Base-by-base conservation (phyloP, 768 basidiomycete species). In the Leccinum rimulosum region DNA sequence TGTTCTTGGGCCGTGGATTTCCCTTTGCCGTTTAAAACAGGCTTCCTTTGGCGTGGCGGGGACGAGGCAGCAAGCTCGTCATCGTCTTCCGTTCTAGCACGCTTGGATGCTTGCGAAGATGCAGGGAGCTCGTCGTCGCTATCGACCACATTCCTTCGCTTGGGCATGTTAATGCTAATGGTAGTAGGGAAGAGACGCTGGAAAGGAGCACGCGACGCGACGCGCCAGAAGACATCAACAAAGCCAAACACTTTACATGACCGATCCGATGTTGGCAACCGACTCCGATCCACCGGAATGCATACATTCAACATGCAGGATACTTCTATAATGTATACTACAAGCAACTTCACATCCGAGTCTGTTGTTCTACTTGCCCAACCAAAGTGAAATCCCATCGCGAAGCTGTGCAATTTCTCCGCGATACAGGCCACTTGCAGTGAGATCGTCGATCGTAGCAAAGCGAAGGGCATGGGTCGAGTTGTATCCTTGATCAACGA, bases 71-170 rank as follows among this genome's bases (percentile, higher is more conserved):
- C 63, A 14, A 66, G 67, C 5, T 76, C 77, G 4, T 77, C 77
- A 25, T 67, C 70, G 17, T 80, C 80, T 22, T 68, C 72, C 27
- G 76, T 78, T 55, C 78, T 77, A 4, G 77, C 74, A 36, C 81
- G 80, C 65, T 82, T 82, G 8, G 76, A 75, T 0, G 64, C 68
- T 22, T 75, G 78, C 2, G 79, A 74, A 2, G 57, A 65, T 4
- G 62, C 55, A 0, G 63, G 66, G 3, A 60, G 60, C 1, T 78
- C 78, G 36, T 77, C 75, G 47, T 84, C 83, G 25, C 80, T 79
- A 56, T 79, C 76, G 25, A 66, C 67, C 2, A 65, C 58, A 8
- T 77, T 77, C 60, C 78, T 80, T 60, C 85, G 81, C 70, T 87
- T 88, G 9, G 77, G 73, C 86, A 87, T 88, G 54, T 40, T 40